Conservation (phyloP, 495 filamentous ascomycete genomes). For the Antarctomyces pellizariae region DNA sequence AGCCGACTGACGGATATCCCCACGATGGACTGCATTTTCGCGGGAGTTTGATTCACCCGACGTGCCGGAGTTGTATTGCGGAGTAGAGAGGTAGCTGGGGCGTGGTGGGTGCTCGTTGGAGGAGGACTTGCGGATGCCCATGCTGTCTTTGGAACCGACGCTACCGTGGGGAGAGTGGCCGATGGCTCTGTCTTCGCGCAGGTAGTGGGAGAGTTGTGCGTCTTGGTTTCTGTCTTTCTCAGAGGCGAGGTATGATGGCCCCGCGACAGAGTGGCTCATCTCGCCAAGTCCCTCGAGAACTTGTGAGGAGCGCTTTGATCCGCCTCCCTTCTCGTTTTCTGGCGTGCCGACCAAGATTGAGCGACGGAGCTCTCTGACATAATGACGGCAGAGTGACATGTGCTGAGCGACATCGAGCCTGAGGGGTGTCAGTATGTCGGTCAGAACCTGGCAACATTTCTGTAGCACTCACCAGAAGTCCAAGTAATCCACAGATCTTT, state of each 20-base stretch:
- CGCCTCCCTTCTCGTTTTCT: conserved; percentile 55
- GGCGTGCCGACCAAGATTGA: conserved; percentile 86
- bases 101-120: conserved; percentile 32
- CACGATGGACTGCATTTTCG: conserved; percentile 56
- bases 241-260: conserved; percentile 18
- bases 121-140: conserved; percentile 16
- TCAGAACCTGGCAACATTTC: no score
- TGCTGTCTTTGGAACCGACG: conserved; percentile 24
- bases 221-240: conserved; percentile 47
- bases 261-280: conserved; percentile 32
- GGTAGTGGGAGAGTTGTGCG: conserved; percentile 68
- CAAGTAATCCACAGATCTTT: conserved; percentile 89
- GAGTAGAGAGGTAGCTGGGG: conserved; percentile 41
- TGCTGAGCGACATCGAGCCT: conserved; percentile 99
- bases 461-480: conserved; percentile 75
- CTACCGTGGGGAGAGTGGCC: conserved; percentile 48
- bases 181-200: conserved; percentile 44
- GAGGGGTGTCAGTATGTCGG: no score
- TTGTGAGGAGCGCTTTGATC: conserved; percentile 68
- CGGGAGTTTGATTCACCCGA: conserved; percentile 64
- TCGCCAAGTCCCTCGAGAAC: conserved; percentile 51
- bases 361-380: conserved; percentile 81
- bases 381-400: conserved; percentile 93
- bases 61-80: no score
- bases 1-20: conserved; percentile 76